Conservation (phyloP, 2,329 filamentous ascomycete genomes). For the Aspergillus ibericus region DNA sequence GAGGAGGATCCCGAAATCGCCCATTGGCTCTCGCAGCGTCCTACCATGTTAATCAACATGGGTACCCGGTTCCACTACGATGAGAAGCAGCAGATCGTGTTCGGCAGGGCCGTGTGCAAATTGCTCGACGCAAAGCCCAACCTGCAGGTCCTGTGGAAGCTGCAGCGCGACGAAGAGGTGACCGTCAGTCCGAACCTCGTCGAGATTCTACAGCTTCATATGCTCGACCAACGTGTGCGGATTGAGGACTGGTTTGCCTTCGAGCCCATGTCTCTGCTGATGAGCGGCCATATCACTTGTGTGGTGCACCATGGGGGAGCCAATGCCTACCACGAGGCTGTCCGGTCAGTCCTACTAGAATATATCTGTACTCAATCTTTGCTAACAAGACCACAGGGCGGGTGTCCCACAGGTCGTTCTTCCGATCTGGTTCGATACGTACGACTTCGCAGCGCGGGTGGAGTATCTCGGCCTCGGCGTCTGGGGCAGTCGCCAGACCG, state of each 20-base stretch:
- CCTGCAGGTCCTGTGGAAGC: constrained; percentile 39
- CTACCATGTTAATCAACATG: constrained; percentile 49
- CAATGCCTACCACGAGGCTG: constrained; percentile 50
- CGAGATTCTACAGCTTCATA: background rate
- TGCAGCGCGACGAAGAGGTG: constrained; percentile 10
- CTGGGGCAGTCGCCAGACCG: constrained; percentile 38
- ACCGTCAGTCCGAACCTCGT: background rate
- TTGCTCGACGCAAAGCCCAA: constrained; percentile 33
- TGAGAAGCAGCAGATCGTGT: constrained; percentile 33
- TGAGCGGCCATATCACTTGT: constrained; percentile 41
- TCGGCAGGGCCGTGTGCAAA: constrained; percentile 38
- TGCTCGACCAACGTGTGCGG: constrained; percentile 27
- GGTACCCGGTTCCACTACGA: constrained; percentile 37
- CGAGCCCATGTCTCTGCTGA: constrained; percentile 37
- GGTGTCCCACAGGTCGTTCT: constrained; percentile 50
- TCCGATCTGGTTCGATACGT: constrained; percentile 50
- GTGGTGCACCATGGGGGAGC: constrained; percentile 52
- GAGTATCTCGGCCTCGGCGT: constrained; percentile 48
- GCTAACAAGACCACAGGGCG: constrained; percentile 29
- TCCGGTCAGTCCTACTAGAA: constrained; percentile 35
- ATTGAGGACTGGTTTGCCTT: constrained; percentile 45
- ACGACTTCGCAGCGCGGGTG: constrained; percentile 46
- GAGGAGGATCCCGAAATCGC: constrained; percentile 40
- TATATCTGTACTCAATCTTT: background rate
- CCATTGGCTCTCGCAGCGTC: constrained; percentile 40